Base-by-base conservation (phyloP, 768 basidiomycete species). In the Mycena maculata region DNA sequence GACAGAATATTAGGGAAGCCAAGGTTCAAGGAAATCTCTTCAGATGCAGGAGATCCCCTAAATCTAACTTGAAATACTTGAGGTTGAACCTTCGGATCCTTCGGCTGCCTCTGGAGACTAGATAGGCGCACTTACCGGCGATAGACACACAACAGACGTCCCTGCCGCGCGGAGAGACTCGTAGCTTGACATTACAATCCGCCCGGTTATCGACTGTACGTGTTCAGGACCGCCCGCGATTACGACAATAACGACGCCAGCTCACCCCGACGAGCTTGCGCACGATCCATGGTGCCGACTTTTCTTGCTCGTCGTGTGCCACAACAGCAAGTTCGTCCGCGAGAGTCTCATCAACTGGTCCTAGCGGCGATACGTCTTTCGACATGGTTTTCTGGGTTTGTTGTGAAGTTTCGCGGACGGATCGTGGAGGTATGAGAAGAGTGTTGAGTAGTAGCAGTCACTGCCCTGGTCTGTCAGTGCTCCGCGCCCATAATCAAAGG, bases 161-260 rank as follows among this genome's bases (percentile, higher is more conserved):
- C 88, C 88, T 25, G 88, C 84, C 3, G 88, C 88, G 42, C 86
- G 81, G 18, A 90, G 75, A 16, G 86, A 85, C 78, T 90, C 87
- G 73, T 88, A 88, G 6, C 87, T 87, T 9, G 89, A 88, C 81
- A 88, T 82, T 23, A 88, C 87, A 54, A 91, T 87, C 61, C 89
- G 77, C 6, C 88, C 88, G 2, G 87, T 86, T 81, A 88, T 85
- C 3, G 87, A 87, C 86, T 89, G 75, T 12, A 65, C 50, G 20
- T 30, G 30, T 22, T 65, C 16, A 58, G 56, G 39, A 4, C 9
- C n/a, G 47, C 20, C 45, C 22, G 27, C 0, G 54, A 36, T 12
- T 16, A 23, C 20, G 13, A 41, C 22, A 10, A 16, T 18, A 39
- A 36, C 33, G 33, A n/a, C 16, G 47, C 4, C 25, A 15, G 59